Base-by-base conservation (phyloP, 495 filamentous ascomycete species). In the Jackrogersella multiformis region DNA sequence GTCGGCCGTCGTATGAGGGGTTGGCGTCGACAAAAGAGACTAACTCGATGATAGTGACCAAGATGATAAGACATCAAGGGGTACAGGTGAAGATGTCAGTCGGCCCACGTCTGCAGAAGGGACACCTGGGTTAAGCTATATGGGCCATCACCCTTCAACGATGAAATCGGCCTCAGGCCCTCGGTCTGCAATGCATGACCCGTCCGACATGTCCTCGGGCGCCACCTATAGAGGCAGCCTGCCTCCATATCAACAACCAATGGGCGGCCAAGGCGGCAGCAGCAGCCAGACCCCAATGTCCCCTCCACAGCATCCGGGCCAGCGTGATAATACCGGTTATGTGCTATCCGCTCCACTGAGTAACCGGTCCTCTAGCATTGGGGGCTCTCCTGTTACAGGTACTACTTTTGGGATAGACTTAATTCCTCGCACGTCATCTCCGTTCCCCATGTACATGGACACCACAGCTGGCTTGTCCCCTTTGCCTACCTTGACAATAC, bases 51-150 rank as follows among this genome's bases (percentile, higher is more conserved):
- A 9, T 13, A 82, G 79, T 58, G 78, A 82, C 16, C 69, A 75
- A 45, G 80, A 79, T 26, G 78, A 80, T 32, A 75, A 68, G 53
- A 45, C 44, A 10, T 73, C 44, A 53, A 71, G 61, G 36, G 58
- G 74, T n/a, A 61, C 61, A 24, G 39, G 65, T n/a, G 39, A 53
- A 36, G 61, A 46, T 30, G 32, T 15, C 26, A 70, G 62, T 46
- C 68, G 71, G 28, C 66, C 39, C 1, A 28, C 68, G 26, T 68
- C 69, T 51, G 54, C 62, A 30, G 60, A 63, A 41, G 54, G 52
- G 20, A 23, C 38, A 20, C 24, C 62, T 30, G 30, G 68, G 16
- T 42, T 61, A n/a, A 23, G 23, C 56, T 69, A 65, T 16, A 20
- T 68, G 30, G 20, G 49, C 35, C 57, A 57, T 57, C 34, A 30